These are phyloP conservation scores for Schrenkiella parvula DNA, from an alignment of 345 rosid genomes.

Conservation along the genomic window DNA sequence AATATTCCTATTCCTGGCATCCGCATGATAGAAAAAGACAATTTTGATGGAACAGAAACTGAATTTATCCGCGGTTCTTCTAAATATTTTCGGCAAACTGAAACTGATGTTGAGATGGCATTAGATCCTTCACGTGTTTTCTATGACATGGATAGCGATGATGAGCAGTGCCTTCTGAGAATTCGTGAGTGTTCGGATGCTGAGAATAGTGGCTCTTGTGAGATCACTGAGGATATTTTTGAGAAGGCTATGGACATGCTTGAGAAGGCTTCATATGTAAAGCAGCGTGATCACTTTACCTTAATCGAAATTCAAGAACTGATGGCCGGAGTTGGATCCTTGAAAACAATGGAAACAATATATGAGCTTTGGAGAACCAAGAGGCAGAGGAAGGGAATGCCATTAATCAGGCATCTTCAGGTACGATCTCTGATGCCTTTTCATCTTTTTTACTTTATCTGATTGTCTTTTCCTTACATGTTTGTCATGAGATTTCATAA, in stretches of 20 bases:
- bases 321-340: slow-evolving; percentile 49
- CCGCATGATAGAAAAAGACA: slow-evolving; percentile 58
- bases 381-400: slow-evolving; percentile 80
- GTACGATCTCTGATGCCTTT: slow-evolving; percentile 36
- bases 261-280: slow-evolving; percentile 84
- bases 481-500: neutral
- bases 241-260: slow-evolving; percentile 80
- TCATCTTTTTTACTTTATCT: neutral
- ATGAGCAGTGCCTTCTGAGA: slow-evolving; percentile 64
- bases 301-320: slow-evolving; percentile 65
- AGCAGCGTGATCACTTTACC: slow-evolving; percentile 60
- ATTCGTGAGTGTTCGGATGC: slow-evolving; percentile 40
- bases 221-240: slow-evolving; percentile 57
- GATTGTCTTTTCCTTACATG: neutral
- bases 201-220: slow-evolving; percentile 33
- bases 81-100: slow-evolving; percentile 69
- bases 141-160: slow-evolving; percentile 98
- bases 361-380: slow-evolving; percentile 76
- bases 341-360: slow-evolving; percentile 43
- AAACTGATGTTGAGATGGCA: slow-evolving; percentile 95
- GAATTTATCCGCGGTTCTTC: slow-evolving; percentile 47
- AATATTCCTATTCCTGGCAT: slow-evolving; percentile 98
- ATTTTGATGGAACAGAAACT: slow-evolving; percentile 45
- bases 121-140: slow-evolving; percentile 66
- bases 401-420: slow-evolving; percentile 93